Evolutionary conservation across 1,139 yeast species (phyloP).

Genomic region (Geotrichum restrictum): DNA sequence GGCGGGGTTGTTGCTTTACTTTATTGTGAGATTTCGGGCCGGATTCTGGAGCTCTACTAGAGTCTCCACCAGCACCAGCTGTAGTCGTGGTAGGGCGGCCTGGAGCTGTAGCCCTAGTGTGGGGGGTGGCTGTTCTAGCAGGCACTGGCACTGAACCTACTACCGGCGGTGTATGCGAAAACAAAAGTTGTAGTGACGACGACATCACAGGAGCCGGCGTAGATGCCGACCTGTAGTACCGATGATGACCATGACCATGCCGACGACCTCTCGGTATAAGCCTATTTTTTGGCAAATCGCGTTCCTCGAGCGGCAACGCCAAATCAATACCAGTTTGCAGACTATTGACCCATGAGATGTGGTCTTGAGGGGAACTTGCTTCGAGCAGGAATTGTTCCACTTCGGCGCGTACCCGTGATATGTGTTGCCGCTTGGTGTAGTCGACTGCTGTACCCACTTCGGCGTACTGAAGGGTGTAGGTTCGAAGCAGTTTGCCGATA

Average conservation of each 20-base stretch:
- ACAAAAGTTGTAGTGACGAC: no score
- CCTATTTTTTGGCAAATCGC: constrained; percentile 37
- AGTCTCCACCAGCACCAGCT: no score
- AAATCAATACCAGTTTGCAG: constrained; percentile 42
- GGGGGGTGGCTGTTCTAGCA: no score
- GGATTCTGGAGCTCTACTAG: no score
- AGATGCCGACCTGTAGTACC: no score
- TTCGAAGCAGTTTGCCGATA: constrained; percentile 8
- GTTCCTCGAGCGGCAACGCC: constrained; percentile 43
- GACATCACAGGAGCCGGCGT: no score
- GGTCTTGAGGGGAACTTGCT: constrained; percentile 49
- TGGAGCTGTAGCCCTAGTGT: no score
- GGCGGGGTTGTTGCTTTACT: background rate
- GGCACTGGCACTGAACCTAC: no score
- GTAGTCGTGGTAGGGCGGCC: no score
- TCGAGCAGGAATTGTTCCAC: constrained; percentile 61
- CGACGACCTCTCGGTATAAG: constrained; percentile 37
- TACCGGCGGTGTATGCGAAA: no score
- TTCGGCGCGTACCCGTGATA: constrained; percentile 60
- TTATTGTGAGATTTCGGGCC: background rate
- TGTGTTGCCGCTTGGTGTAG: constrained; percentile 57
- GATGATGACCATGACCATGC: no score
- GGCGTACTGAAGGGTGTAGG: constrained; percentile 67
- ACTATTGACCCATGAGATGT: constrained; percentile 59
- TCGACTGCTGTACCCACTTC: constrained; percentile 67